Conservation (phyloP, 805 yeast species). For the Wickerhamomyces hampshirensis region DNA sequence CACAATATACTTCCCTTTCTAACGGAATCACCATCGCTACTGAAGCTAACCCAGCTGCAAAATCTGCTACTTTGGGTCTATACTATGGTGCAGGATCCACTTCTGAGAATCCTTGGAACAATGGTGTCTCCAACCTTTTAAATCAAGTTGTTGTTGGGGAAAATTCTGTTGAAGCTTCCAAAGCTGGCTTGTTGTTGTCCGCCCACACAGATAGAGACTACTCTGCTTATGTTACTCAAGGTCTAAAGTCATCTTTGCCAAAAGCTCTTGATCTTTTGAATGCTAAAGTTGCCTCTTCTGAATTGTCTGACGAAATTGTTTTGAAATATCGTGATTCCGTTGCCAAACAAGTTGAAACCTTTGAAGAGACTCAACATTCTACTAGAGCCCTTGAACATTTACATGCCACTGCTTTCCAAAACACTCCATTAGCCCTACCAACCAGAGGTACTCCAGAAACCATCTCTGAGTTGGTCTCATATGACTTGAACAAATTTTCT, state of each 20-base stretch:
- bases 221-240: slow-evolving; percentile 56
- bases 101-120: slow-evolving; percentile 74
- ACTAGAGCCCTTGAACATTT: slow-evolving; percentile 66
- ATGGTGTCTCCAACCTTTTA: slow-evolving; percentile 71
- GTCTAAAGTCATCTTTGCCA: slow-evolving; percentile 43
- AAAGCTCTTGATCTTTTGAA: slow-evolving; percentile 52
- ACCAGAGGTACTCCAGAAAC: slow-evolving; percentile 70
- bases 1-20: slow-evolving; percentile 65
- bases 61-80: slow-evolving; percentile 61
- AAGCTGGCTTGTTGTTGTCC: slow-evolving; percentile 53
- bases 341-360: slow-evolving; percentile 41
- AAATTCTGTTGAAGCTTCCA: slow-evolving; percentile 30
- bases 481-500: slow-evolving; percentile 55
- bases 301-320: slow-evolving; percentile 40
- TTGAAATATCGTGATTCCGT: slow-evolving; percentile 43
- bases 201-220: slow-evolving; percentile 57
- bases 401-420: slow-evolving; percentile 82
- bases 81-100: slow-evolving; percentile 76
- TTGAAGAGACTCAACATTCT: slow-evolving; percentile 52
- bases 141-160: slow-evolving; percentile 42
- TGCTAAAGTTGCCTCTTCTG: slow-evolving; percentile 33
- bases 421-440: slow-evolving; percentile 76
- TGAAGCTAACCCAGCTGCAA: slow-evolving; percentile 50
- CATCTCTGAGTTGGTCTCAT: slow-evolving; percentile 47
- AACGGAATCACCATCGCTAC: slow-evolving; percentile 75